Percentiles rank a stretch among this genome's conserved stretches.
Conservation (phyloP, 768 basidiomycete species). For the Boletus insuetus region DNA sequence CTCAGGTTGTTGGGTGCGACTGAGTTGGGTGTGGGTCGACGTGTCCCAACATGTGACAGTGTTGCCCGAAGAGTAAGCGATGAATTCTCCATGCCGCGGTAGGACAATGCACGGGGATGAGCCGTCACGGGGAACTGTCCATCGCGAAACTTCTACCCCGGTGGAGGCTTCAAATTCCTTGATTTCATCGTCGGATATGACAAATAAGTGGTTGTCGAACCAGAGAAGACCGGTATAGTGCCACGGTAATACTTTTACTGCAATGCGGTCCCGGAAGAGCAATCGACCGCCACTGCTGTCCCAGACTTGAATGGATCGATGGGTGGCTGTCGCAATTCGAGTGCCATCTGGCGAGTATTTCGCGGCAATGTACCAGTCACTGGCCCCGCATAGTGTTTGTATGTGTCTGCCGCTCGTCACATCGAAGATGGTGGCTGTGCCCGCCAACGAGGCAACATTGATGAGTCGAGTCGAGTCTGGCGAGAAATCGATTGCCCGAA, state of each 20-base stretch:
- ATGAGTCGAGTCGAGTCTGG: neutral
- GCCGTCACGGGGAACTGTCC: no score
- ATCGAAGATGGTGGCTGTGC: neutral
- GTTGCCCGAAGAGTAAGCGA: no score
- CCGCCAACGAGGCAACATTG: neutral
- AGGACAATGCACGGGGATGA: no score
- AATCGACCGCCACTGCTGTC: neutral
- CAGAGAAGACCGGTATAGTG: neutral
- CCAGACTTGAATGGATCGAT: neutral
- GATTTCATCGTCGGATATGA: neutral
- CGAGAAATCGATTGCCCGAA: neutral
- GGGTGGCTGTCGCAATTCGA: neutral
- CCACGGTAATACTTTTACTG: no score
- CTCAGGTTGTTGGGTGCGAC: no score
- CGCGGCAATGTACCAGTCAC: neutral
- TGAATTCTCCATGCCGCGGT: no score
- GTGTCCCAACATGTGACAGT: no score
- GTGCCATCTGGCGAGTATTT: neutral
- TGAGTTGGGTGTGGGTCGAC: no score
- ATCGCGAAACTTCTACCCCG: neutral
- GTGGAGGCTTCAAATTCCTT: neutral
- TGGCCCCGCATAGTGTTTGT: neutral
- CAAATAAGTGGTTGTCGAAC: neutral
- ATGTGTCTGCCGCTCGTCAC: neutral
- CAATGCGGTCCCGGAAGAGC: neutral